Conservation (phyloP, 768 basidiomycete genomes). For the Dioszegia crocea region DNA sequence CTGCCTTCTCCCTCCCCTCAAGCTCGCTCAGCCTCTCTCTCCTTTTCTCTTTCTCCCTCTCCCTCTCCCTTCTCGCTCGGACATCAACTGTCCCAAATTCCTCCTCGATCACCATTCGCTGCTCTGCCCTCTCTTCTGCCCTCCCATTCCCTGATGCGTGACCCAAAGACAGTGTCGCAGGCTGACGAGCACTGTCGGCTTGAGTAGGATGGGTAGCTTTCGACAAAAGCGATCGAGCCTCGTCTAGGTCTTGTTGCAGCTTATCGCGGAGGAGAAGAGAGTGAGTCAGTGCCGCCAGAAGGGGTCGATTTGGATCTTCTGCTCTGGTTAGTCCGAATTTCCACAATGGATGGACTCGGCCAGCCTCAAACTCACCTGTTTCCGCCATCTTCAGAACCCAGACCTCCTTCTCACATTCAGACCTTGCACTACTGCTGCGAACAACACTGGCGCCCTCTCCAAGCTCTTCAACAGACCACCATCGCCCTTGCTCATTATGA, state of each 20-base stretch:
- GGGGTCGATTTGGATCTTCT: slow-evolving; percentile 13
- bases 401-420: slow-evolving; percentile 30
- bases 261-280: slow-evolving; percentile 35
- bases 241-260: slow-evolving; percentile 15
- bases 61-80: slow-evolving; percentile 19
- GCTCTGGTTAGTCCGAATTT: background rate
- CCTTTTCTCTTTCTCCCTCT: slow-evolving; percentile 20
- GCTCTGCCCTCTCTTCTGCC: background rate
- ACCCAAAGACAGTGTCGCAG: too few relatives aligned
- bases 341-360: too few relatives aligned
- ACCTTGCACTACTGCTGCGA: slow-evolving; percentile 13
- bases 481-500: slow-evolving; percentile 18
- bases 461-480: slow-evolving; percentile 42
- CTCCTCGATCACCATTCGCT: slow-evolving; percentile 5
- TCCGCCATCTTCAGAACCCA: slow-evolving; percentile 28
- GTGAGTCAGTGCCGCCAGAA: slow-evolving; percentile 32
- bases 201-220: background rate
- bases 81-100: slow-evolving; percentile 34
- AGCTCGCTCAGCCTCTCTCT: slow-evolving; percentile 28
- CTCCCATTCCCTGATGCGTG: background rate
- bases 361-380: background rate
- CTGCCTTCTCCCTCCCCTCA: slow-evolving; percentile 37
- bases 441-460: slow-evolving; percentile 41
- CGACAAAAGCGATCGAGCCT: background rate
- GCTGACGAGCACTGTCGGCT: background rate